These are phyloP conservation scores for Rusavskia elegans DNA, from an alignment of 495 filamentous ascomycete genomes.

Conservation along the genomic window DNA sequence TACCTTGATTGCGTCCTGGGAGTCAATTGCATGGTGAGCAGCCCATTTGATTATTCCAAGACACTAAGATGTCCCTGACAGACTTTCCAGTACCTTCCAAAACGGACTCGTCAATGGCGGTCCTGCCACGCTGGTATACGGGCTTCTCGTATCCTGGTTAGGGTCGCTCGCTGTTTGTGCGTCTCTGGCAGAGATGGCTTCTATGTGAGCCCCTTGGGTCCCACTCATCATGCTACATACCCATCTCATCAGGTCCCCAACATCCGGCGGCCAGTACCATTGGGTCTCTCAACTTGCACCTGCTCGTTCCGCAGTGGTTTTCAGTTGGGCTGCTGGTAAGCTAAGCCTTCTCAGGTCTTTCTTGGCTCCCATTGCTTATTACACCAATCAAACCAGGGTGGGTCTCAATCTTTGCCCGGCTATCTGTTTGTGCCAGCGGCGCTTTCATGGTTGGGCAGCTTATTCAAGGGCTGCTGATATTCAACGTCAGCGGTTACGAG, in stretches of 20 bases:
- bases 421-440: slow-evolving; percentile 20
- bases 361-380: slow-evolving; percentile 26
- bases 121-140: slow-evolving; percentile 32
- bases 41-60: neutral
- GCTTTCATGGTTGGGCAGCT: slow-evolving; percentile 24
- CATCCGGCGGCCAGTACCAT: slow-evolving; percentile 28
- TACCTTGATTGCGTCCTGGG: slow-evolving; percentile 35
- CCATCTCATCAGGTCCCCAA: slow-evolving; percentile 7
- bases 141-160: slow-evolving; percentile 32
- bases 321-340: neutral
- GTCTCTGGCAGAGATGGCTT: slow-evolving; percentile 25
- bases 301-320: slow-evolving; percentile 5
- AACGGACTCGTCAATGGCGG: slow-evolving; percentile 24
- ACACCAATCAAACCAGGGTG: slow-evolving; percentile 26
- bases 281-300: slow-evolving; percentile 29
- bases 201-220: slow-evolving; percentile 18
- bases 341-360: neutral
- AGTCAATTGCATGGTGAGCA: slow-evolving; percentile 11
- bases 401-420: slow-evolving; percentile 29
- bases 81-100: neutral
- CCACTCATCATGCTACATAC: neutral
- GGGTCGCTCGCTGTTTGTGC: slow-evolving; percentile 17
- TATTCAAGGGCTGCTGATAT: slow-evolving; percentile 25
- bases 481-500: slow-evolving; percentile 21
- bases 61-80: neutral